Conservation (phyloP, 2,329 filamentous ascomycete species). For the Fonsecaea pedrosoi region DNA sequence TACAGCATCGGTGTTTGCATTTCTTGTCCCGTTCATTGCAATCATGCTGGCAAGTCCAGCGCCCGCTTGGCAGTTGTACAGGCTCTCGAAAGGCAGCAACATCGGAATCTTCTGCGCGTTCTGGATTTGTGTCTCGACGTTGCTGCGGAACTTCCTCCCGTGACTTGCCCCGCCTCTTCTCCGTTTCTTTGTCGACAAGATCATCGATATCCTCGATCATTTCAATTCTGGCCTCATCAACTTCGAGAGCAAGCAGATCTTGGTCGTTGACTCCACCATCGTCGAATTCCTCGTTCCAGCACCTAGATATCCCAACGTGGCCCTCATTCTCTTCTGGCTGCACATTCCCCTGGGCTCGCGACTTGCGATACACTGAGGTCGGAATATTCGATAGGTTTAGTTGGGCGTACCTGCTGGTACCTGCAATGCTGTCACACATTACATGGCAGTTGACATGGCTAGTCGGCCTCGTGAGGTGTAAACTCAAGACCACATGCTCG, state of each 20-base stretch:
- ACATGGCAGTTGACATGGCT: slow-evolving; percentile 71
- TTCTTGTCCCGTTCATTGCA: slow-evolving; percentile 66
- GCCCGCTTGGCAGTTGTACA: slow-evolving; percentile 69
- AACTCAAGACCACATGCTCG: slow-evolving; percentile 66
- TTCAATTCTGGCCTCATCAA: slow-evolving; percentile 59
- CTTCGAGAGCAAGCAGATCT: slow-evolving; percentile 57
- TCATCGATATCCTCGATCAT: slow-evolving; percentile 50
- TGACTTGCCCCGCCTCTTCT: slow-evolving; percentile 35
- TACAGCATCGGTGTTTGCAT: slow-evolving; percentile 77
- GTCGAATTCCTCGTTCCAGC: slow-evolving; percentile 57
- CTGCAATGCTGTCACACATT: slow-evolving; percentile 84
- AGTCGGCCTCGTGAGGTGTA: slow-evolving; percentile 60
- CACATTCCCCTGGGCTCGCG: slow-evolving; percentile 30
- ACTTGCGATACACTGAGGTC: slow-evolving; percentile 51
- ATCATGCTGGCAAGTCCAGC: slow-evolving; percentile 74
- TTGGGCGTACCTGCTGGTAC: slow-evolving; percentile 61
- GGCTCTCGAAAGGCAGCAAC: slow-evolving; percentile 47
- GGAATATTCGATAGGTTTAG: slow-evolving; percentile 58
- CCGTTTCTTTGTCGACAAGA: slow-evolving; percentile 22
- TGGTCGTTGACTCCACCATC: slow-evolving; percentile 61
- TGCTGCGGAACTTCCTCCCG: slow-evolving; percentile 31
- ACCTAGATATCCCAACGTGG: slow-evolving; percentile 23
- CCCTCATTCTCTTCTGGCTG: slow-evolving; percentile 20
- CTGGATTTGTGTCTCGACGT: neutral
- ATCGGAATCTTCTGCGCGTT: slow-evolving; percentile 22